Base-by-base conservation (phyloP, 1,284 basidiomycete genomes). In the Pseudozyma hubeiensis region DNA sequence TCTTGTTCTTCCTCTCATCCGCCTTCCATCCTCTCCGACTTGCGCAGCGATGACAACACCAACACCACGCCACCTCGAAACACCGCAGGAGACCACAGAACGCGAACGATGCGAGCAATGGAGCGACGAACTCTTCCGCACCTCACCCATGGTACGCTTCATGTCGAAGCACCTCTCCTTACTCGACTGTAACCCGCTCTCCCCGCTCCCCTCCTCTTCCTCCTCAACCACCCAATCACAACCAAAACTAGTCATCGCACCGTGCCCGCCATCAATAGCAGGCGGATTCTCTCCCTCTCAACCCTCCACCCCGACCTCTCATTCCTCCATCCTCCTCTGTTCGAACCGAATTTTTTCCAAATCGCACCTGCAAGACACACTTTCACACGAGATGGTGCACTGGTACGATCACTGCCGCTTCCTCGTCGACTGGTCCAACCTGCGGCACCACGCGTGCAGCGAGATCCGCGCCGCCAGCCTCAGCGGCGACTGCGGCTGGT, bases 351-450 rank as follows among this genome's bases (percentile, higher is more conserved):
- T 84, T 39, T 89, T 90, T 83, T 90, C 88, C 85, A 91, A 93
- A 83, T 88, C 88, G 45, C 93, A 97, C 79, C 91, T 96, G 90
- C 93, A 98, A 85, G 90, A 94, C 82, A 97, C 94, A 14, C 86
- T 98, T 34, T 89, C 93, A 16, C 96, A 99, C 81, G 96, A 99
- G 82, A 89, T 98, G 61, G 87, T 98, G n/a, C 96, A 98, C 85
- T 91, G 94, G 88, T 98, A 92, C 83, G 96, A 98, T 84, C 92
- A 97, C 75, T 93, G 92, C 84, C 90, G 91, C 83, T 98, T 98
- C 87, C 91, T 94, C 63, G 92, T 97, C 1, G 91, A 97, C 84
- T 97, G 93, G 94, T 86, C 84, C 53, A 92, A 98, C 85, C 85
- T 98, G 55, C 87, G 93, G 56, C 94, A 97, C 86, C 94, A 96